Evolutionary conservation across 2,329 filamentous ascomycete genomes (phyloP), one percentile per base, ranked within the genome.

Genomic region (Kalmusia sp.): DNA sequence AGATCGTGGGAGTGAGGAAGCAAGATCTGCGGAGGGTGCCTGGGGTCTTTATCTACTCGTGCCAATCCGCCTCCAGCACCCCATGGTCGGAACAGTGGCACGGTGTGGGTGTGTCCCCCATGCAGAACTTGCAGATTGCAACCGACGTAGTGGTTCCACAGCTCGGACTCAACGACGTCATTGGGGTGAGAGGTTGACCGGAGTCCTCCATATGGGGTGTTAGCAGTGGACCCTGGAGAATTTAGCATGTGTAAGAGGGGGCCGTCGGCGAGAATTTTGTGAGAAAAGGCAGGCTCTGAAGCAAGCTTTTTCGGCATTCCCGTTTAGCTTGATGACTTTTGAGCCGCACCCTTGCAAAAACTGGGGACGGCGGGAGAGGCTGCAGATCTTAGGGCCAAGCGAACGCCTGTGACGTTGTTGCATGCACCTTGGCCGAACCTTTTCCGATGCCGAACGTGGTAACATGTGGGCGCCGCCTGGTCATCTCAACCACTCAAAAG

Each of bases 341-440:
- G 49, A 54, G 55, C 57, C 54, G 40, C 46, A 65, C 50, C 55
- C 59, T 44, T 55, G 58, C 51, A 53, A 58, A 58, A 55, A 50
- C 47, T 52, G 55, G 52, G 52, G 53, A 49, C 45, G 46, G 43
- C 53, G 57, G 57, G 53, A 61, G 51, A 54, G 62, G 55, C 37
- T 57, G 64, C 55, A 60, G 61, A 65, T 67, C 61, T 38, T 38
- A 48, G 47, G 47, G 57, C 48, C 34, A 25, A 39, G n/a, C 35
- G 51, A 40, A 46, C 49, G 45, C 46, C 30, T 55, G 55, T 52
- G 44, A 56, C 46, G 55, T 54, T 25, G 34, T 41, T 43, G 21
- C 9, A 54, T 19, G 47, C 30, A 35, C 33, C 56, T 38, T 54
- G 54, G 25, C 51, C 49, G 33, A 59, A 48, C 28, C 21, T 50